Conservation (phyloP, 805 yeast genomes). For the Diddensiella santjacobensis region DNA sequence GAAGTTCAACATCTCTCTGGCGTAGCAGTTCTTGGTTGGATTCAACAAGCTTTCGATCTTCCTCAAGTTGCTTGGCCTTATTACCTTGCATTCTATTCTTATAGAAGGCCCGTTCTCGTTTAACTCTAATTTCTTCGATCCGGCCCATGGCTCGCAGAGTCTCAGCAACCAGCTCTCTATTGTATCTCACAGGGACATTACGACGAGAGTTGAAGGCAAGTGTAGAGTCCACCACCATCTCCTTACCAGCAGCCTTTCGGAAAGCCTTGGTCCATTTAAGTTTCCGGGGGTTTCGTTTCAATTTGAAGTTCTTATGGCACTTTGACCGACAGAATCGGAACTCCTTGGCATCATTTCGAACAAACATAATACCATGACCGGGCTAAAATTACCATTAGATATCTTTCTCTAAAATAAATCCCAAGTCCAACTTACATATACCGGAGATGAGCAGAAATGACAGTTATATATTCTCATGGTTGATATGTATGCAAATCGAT, state of each 20-base stretch:
- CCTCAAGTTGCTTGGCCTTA: constrained; percentile 76
- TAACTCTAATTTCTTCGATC: constrained; percentile 91
- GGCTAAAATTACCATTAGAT: constrained; percentile 37
- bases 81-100: constrained; percentile 99
- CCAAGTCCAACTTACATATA: constrained; percentile 43
- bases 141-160: constrained; percentile 94
- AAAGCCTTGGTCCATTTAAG: constrained; percentile 98
- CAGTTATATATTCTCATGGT: constrained; percentile 53
- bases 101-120: constrained; percentile 97
- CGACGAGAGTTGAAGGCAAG: constrained; percentile 95
- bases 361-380: constrained; percentile 94
- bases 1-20: constrained; percentile 90
- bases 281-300: constrained; percentile 97
- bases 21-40: constrained; percentile 83
- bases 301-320: constrained; percentile 96
- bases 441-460: constrained; percentile 97
- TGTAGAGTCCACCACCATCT: constrained; percentile 94
- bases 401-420: background rate
- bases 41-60: constrained; percentile 86
- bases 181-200: constrained; percentile 96
- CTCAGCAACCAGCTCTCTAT: constrained; percentile 91
- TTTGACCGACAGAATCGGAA: constrained; percentile 96
- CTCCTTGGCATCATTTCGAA: constrained; percentile 96
- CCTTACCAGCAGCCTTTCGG: constrained; percentile 98
- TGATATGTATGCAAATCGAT: background rate